Conservation (phyloP, 192 early-diverging fungal species). For the Entomortierella lignicola region DNA sequence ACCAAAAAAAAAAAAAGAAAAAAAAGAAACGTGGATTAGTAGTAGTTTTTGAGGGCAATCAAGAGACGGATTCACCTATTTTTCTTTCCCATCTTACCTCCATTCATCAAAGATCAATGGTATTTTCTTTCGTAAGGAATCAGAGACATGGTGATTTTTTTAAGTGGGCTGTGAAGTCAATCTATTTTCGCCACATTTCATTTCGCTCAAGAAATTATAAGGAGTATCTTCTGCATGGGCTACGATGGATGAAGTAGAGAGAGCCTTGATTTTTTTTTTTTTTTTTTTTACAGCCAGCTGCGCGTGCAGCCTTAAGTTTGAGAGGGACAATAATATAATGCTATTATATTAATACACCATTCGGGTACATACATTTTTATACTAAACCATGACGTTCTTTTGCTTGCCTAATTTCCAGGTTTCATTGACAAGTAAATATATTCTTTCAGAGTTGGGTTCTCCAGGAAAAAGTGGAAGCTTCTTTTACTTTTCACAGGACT, state of each 20-base stretch:
- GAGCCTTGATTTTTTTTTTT: too few species aligned
- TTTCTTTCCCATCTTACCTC: neutral
- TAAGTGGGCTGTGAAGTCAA: constrained; percentile 1
- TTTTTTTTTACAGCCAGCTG: neutral
- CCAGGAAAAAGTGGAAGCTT: constrained; percentile 97
- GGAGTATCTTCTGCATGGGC: constrained; percentile 13
- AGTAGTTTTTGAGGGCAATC: too few species aligned
- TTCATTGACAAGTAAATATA: constrained; percentile 96
- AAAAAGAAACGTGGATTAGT: too few species aligned
- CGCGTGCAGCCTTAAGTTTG: too few species aligned
- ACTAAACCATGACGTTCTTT: neutral
- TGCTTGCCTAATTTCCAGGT: constrained; percentile 60
- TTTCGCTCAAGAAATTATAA: constrained; percentile 9
- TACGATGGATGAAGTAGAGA: neutral
- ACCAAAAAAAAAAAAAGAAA: too few species aligned
- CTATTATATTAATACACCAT: neutral
- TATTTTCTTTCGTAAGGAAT: neutral
- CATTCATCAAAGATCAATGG: neutral
- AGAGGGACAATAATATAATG: too few species aligned
- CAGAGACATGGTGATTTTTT: constrained; percentile 3
- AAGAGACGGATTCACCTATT: neutral
- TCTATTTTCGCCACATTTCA: constrained; percentile 36
- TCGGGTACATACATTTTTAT: neutral
- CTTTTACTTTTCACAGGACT: constrained; percentile 99
- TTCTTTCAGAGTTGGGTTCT: constrained; percentile 92